phyloP scores from a whole-genome alignment of 805 yeast genomes.

The Kluyveromyces wickerhamii region DNA sequence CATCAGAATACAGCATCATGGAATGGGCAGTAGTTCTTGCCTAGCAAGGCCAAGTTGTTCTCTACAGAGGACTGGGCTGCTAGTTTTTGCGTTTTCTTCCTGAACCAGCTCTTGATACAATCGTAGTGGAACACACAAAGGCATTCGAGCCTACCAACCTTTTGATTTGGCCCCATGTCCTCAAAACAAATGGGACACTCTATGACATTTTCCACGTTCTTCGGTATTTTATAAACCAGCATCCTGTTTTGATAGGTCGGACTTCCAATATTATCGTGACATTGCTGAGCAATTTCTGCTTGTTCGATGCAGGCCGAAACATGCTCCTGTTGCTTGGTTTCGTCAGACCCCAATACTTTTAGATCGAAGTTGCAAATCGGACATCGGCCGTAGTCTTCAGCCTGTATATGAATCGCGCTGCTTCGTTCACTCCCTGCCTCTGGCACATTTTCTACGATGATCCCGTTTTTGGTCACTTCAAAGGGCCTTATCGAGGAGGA shows the following conservation, averaged over 20 bases:
- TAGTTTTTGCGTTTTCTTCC: conserved; percentile 54
- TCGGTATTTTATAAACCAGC: conserved; percentile 58
- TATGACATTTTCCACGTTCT: conserved; percentile 35
- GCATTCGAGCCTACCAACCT: conserved; percentile 88
- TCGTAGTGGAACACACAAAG: conserved; percentile 87
- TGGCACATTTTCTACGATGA: conserved; percentile 8
- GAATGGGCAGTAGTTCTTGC: conserved; percentile 42
- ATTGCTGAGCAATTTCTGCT: conserved; percentile 42
- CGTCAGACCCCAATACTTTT: conserved; percentile 9
- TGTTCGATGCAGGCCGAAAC: conserved; percentile 56
- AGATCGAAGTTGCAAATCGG: conserved; percentile 32
- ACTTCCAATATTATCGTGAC: conserved; percentile 36
- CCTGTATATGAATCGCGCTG: conserved; percentile 7
- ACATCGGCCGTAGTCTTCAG: conserved; percentile 29
- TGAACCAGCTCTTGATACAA: conserved; percentile 90
- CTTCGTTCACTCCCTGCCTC: conserved; percentile 9
- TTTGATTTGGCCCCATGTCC: conserved; percentile 76
- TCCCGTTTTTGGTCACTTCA: conserved; percentile 30
- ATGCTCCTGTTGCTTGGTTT: conserved; percentile 48
- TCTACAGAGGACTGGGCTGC: conserved; percentile 25
- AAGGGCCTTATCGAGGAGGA: conserved; percentile 1
- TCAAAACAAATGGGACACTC: conserved; percentile 96
- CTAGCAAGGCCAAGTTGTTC: conserved; percentile 9
- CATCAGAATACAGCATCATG: conserved; percentile 34
- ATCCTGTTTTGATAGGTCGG: conserved; percentile 50